A percentile compares a stretch with the other conserved stretches of the same genome.
Evolutionary conservation across 176 grass and related monocot genomes (phyloP).

Genomic region (Oryza coarctata): DNA sequence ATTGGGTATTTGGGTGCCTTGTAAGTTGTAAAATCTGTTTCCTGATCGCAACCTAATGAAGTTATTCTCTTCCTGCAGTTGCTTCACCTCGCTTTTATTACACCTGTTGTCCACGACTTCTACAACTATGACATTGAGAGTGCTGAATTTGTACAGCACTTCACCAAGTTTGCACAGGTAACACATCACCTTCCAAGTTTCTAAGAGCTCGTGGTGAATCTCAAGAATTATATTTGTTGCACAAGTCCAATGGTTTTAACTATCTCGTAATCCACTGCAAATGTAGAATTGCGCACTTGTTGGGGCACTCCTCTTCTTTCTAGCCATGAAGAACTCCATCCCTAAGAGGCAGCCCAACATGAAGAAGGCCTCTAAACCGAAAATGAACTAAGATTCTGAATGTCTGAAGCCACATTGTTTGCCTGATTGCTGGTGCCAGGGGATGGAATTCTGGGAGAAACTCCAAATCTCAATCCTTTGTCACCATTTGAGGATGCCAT

Average conservation of each 20-base stretch:
- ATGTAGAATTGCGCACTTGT: conserved; percentile 25
- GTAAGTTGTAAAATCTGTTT: not conserved
- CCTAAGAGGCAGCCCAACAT: not conserved
- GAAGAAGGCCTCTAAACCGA: conserved; percentile 11
- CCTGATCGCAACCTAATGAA: not conserved
- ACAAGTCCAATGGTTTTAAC: not conserved
- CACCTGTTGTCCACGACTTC: conserved; percentile 35
- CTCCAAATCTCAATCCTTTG: no score
- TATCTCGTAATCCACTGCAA: not conserved
- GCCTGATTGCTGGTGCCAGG: not conserved
- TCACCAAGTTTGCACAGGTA: conserved; percentile 49
- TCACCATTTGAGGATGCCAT: not conserved
- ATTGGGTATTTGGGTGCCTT: not conserved
- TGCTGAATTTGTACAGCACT: conserved; percentile 36
- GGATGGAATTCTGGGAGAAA: not conserved
- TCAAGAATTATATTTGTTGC: not conserved
- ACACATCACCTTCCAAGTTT: not conserved
- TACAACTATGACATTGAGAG: conserved; percentile 31
- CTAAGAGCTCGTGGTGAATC: not conserved
- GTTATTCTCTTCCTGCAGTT: conserved; percentile 22
- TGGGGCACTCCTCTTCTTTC: conserved; percentile 18
- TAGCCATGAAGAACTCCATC: conserved; percentile 44
- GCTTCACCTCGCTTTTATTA: conserved; percentile 22
- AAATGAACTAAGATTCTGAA: not conserved
- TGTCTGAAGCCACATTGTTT: not conserved